Evolutionary conservation across 306 rosid species (phyloP), one percentile per base, ranked within the genome.

Genomic region (Potentilla sterilis): DNA sequence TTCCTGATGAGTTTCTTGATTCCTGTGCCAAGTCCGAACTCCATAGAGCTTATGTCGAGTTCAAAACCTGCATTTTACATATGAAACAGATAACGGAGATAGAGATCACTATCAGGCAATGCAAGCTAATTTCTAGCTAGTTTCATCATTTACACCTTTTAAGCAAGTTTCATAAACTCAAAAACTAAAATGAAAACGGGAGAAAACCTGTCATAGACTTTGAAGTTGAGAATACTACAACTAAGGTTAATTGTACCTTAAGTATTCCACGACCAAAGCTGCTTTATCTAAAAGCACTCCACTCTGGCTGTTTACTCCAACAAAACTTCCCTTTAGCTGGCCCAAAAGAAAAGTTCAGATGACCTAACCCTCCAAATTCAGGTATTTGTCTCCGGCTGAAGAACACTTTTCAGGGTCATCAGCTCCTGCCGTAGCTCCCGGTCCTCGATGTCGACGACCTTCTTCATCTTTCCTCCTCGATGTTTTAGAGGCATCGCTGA

Each of bases 201-300:
- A 40, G 11, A 37, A 66, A 64, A 66, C 38, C 16, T 18, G 35
- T n/a, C 11, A 48, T 63, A 61, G 28, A 74, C 59, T 18, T 22
- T 46, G 19, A 16, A 28, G 18, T 7, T 34, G n/a, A 73, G 10
- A 34, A 5, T 1, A 34, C 14, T 15, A 16, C 41, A 70, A 52
- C 74, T 55, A 43, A 73, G 69, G 70, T 57, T 68, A 70, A 73
- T 41, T 65, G 66, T 86, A 91, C 98, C 98, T 93, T 94, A 62
- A 93, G 89, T 52, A 86, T 89, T 22, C 98, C 98, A 83, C 91
- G 98, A 67, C 98, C 98, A 82, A 93, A 91, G 90, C 96, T 93
- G 86, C 97, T 91, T 86, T 93, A n/a, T n/a, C n/a, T n/a, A n/a
- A n/a, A n/a, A n/a, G n/a, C n/a, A n/a, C n/a, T n/a, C 97, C 97